A percentile compares a stretch with the other conserved stretches of the same genome.
Conservation (phyloP, 2,329 filamentous ascomycete genomes). For the Knoxdaviesia capensis region DNA sequence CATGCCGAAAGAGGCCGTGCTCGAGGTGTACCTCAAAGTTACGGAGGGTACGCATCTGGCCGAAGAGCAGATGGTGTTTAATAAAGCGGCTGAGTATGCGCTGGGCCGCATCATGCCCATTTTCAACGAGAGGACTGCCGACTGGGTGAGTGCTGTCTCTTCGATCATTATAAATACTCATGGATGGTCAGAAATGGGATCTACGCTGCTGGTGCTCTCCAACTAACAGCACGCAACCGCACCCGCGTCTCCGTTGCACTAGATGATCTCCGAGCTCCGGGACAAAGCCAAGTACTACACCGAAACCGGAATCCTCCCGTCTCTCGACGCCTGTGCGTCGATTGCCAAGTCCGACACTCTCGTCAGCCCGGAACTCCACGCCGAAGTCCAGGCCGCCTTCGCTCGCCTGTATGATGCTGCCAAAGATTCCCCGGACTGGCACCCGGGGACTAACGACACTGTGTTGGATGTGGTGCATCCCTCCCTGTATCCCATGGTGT, state of each 20-base stretch:
- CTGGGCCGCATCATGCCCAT: too few relatives aligned
- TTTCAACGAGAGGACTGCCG: neutral
- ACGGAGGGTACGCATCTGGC: too few relatives aligned
- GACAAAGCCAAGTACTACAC: constrained; percentile 23
- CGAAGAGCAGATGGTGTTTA: too few relatives aligned
- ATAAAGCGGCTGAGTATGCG: too few relatives aligned
- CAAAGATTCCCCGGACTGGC: constrained; percentile 21
- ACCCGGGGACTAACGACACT: constrained; percentile 27
- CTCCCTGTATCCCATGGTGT: constrained; percentile 37
- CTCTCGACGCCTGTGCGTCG: constrained; percentile 7
- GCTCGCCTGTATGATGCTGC: constrained; percentile 4
- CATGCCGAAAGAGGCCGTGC: neutral
- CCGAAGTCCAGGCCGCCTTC: constrained; percentile 5
- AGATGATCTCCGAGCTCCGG: constrained; percentile 16
- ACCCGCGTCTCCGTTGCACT: too few relatives aligned
- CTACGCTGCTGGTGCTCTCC: too few relatives aligned
- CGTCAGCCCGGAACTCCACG: constrained; percentile 4
- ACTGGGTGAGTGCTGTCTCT: neutral
- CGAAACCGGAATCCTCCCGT: constrained; percentile 14
- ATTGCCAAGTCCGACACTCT: constrained; percentile 9
- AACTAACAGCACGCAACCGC: too few relatives aligned
- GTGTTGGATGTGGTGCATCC: constrained; percentile 37
- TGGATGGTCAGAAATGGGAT: too few relatives aligned
- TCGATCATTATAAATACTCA: too few relatives aligned
- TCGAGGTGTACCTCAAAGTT: too few relatives aligned